Evolutionary conservation across 352 stramenopile genomes (phyloP), one percentile per base, ranked within the genome.

Genomic region (Pythium sukuiense): DNA sequence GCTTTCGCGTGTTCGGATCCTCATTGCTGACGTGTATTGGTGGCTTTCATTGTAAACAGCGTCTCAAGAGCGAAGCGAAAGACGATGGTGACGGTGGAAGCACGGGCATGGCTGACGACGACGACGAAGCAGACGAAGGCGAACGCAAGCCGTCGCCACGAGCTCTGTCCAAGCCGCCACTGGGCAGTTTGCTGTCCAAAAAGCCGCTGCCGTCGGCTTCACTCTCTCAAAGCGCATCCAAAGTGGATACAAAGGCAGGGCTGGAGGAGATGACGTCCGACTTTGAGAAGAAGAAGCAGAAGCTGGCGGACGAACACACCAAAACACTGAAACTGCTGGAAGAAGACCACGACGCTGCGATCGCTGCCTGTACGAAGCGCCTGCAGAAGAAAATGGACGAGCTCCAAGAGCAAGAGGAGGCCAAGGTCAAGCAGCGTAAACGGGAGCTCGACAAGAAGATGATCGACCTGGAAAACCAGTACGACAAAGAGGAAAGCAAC

Each of bases 401-500:
- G n/a, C 37, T 81, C 2, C 63, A 88, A 54, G 77, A 89, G 16
- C 69, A 85, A 8, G 75, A 88, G 46, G 81, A 87, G 12, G 61
- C 63, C 54, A 88, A 78, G 39, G 52, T 87, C 11, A 90, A 89
- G 46, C 79, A 90, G 35, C 57, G 62, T 35, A 67, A 77, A 20
- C 88, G 83, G 33, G 82, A 92, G 46, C 66, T 87, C 4, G 78
- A 88, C n/a, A 91, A 85, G 60, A 88, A 88, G 52, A 68, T 76
- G 26, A 81, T 85, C 37, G 79, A 89, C 20, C 61, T 93, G 14
- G 83, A 93, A 63, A 81, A 87, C 37, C 76, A 89, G 41, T 87
- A 84, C 35, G 83, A 92, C 60, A 78, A 73, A 55, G 79, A 89
- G 29, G 79, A 92, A 52, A 89, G 75, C 55, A 63, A 71, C 33